Conservation (phyloP, 192 early-diverging fungal species). For the Thoreauomyces humboldtii region DNA sequence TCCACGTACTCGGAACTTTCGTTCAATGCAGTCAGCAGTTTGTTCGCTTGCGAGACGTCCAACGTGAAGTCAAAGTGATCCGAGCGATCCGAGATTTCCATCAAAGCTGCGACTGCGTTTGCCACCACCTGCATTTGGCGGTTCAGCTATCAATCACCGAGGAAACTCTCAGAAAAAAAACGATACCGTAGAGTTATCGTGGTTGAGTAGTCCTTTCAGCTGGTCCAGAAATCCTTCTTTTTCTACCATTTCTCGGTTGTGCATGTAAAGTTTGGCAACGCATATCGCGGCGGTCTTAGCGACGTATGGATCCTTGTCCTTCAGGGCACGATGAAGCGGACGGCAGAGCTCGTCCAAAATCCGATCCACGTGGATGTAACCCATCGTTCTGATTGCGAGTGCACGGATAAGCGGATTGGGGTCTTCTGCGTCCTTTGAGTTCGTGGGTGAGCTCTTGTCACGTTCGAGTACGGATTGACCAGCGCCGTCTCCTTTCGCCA, state of each 20-base stretch:
- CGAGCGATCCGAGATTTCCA: conserved; percentile 90
- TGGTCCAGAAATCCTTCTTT: conserved; percentile 87
- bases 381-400: conserved; percentile 95
- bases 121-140: conserved; percentile 82
- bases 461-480: too few species aligned
- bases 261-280: conserved; percentile 92
- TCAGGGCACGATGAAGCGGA: conserved; percentile 76
- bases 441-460: too few species aligned
- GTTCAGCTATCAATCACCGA: too few species aligned
- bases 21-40: conserved; percentile 88
- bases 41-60: conserved; percentile 83
- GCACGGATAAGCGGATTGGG: conserved; percentile 93
- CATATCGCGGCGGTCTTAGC: conserved; percentile 92
- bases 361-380: conserved; percentile 91
- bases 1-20: conserved; percentile 86
- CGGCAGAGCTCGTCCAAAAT: conserved; percentile 82
- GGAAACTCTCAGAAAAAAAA: too few species aligned
- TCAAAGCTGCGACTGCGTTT: conserved; percentile 89
- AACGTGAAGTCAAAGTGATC: conserved; percentile 81
- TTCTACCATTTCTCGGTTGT: conserved; percentile 80
- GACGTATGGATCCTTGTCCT: conserved; percentile 94
- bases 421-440: conserved; percentile 79
- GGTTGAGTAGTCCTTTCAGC: conserved; percentile 79
- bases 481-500: too few species aligned
- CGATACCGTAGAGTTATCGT: conserved; percentile 83